Evolutionary conservation across 2,329 filamentous ascomycete species (phyloP).

Genomic region (Dothidotthia symphoricarpi): DNA sequence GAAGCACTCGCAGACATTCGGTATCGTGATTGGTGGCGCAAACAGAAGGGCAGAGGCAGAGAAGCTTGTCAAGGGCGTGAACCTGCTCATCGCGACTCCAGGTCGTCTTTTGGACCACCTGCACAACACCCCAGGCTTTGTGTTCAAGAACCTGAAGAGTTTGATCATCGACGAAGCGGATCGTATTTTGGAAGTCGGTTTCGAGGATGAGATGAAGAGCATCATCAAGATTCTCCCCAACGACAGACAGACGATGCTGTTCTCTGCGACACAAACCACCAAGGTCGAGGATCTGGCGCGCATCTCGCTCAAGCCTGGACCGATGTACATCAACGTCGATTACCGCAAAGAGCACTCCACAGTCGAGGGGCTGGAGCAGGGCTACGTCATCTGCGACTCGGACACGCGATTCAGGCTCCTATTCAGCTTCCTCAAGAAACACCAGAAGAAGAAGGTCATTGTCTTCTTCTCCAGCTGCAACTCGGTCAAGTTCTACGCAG

Average conservation of each 20-base stretch:
- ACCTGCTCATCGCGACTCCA: constrained; percentile 89
- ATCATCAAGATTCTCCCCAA: constrained; percentile 89
- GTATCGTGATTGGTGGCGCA: constrained; percentile 93
- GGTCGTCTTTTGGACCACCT: constrained; percentile 91
- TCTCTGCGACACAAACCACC: constrained; percentile 96
- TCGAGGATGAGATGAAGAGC: constrained; percentile 97
- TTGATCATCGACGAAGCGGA: constrained; percentile 96
- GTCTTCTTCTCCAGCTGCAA: constrained; percentile 88
- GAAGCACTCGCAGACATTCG: constrained; percentile 90
- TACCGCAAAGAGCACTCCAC: constrained; percentile 85
- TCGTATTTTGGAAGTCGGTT: constrained; percentile 92
- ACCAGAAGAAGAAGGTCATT: constrained; percentile 94
- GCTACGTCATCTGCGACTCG: constrained; percentile 89
- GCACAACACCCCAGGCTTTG: constrained; percentile 84
- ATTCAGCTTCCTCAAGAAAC: constrained; percentile 90
- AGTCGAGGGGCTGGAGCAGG: constrained; percentile 90
- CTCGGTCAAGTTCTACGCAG: constrained; percentile 92
- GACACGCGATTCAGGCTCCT: constrained; percentile 92
- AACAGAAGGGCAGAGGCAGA: constrained; percentile 88
- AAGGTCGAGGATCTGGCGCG: constrained; percentile 96
- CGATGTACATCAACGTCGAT: constrained; percentile 96
- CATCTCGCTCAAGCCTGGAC: constrained; percentile 86
- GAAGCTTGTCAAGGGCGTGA: constrained; percentile 91
- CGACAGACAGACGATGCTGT: constrained; percentile 94
- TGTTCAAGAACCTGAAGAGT: constrained; percentile 89